phyloP scores from a whole-genome alignment of 306 rosid species.

The Cajanus cajan region DNA sequence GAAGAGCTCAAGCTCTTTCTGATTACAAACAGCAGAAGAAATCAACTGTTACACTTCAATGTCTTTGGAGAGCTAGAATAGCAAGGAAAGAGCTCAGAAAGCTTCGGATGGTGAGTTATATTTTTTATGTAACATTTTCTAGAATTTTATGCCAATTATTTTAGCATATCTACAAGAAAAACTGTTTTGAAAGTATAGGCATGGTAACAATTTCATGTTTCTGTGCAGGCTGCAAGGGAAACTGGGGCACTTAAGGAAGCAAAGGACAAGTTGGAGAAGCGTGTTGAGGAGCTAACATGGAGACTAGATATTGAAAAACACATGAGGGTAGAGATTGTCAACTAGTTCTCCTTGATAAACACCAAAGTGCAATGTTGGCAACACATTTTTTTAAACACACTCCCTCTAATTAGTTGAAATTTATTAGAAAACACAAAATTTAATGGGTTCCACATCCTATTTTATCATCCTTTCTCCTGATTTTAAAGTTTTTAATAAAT shows the following conservation, averaged over 20 bases:
- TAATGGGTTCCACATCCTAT: too few relatives aligned
- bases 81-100: constrained; percentile 83
- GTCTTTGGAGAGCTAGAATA: constrained; percentile 78
- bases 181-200: constrained; percentile 21
- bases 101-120: constrained; percentile 58
- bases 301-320: constrained; percentile 81
- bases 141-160: neutral
- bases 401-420: too few relatives aligned
- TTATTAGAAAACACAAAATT: too few relatives aligned
- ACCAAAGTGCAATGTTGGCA: too few relatives aligned
- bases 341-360: constrained; percentile 22
- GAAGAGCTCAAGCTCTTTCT: constrained; percentile 58
- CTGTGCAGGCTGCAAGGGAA: constrained; percentile 83
- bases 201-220: constrained; percentile 10
- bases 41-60: constrained; percentile 67
- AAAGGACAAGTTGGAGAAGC: constrained; percentile 93
- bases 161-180: neutral
- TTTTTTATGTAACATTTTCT: neutral
- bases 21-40: constrained; percentile 62
- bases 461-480: too few relatives aligned
- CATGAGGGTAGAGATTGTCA: constrained; percentile 56
- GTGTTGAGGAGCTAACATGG: constrained; percentile 90
- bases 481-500: too few relatives aligned
- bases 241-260: constrained; percentile 93
- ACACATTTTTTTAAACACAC: too few relatives aligned